phyloP scores from a whole-genome alignment of 805 yeast species.

The Candida broadrunensis region DNA sequence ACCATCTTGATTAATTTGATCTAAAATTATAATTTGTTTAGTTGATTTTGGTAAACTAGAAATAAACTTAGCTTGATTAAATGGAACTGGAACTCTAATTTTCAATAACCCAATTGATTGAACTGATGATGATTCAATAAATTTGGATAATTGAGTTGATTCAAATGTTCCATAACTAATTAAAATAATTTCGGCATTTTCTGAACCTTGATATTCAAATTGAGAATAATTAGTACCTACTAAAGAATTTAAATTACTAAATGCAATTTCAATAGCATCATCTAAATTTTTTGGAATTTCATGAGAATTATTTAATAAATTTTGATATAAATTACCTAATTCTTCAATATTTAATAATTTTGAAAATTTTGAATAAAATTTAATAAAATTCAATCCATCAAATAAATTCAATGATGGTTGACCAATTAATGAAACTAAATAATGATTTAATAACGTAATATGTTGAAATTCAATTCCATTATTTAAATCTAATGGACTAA shows the following conservation, averaged over 20 bases:
- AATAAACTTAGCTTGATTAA: slow-evolving; percentile 61
- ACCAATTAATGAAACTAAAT: slow-evolving; percentile 47
- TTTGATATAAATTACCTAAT: slow-evolving; percentile 35
- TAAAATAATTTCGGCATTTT: slow-evolving; percentile 66
- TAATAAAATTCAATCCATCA: slow-evolving; percentile 71
- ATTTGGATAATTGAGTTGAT: slow-evolving; percentile 49
- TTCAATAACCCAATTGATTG: slow-evolving; percentile 62
- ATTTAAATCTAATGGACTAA: slow-evolving; percentile 57
- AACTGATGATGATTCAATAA: slow-evolving; percentile 32
- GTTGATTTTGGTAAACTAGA: slow-evolving; percentile 55
- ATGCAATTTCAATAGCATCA: slow-evolving; percentile 44
- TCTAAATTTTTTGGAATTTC: slow-evolving; percentile 24
- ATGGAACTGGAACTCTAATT: slow-evolving; percentile 78
- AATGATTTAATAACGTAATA: slow-evolving; percentile 60
- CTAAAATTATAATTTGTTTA: slow-evolving; percentile 60
- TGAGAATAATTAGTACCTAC: slow-evolving; percentile 54
- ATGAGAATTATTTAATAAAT: slow-evolving; percentile 27
- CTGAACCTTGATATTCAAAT: slow-evolving; percentile 69
- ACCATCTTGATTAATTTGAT: slow-evolving; percentile 18
- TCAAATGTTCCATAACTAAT: slow-evolving; percentile 78
- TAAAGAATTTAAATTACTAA: slow-evolving; percentile 49
- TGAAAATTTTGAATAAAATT: slow-evolving; percentile 46
- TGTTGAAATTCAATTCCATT: slow-evolving; percentile 61
- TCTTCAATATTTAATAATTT: slow-evolving; percentile 43
- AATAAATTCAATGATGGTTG: slow-evolving; percentile 68